Evolutionary conservation across 2,329 filamentous ascomycete species (phyloP).

Genomic region (Colletotrichum sp.): DNA sequence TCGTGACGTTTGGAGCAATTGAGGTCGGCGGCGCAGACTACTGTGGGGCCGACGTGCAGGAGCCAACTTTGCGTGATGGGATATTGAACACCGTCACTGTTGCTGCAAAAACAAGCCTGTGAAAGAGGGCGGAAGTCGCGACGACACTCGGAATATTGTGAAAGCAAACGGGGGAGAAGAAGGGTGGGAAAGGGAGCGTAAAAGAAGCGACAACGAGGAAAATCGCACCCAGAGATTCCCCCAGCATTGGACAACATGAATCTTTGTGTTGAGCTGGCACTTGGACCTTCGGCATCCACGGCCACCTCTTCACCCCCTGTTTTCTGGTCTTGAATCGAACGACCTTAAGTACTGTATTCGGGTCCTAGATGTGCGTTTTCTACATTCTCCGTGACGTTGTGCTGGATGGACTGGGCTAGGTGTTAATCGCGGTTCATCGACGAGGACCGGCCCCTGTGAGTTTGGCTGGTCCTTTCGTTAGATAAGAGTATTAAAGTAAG

Average conservation of each 20-base stretch:
- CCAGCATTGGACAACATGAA: no score
- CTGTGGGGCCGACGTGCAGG: not conserved
- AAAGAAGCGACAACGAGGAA: no score
- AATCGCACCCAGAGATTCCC: no score
- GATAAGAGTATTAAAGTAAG: not conserved
- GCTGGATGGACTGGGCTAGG: not conserved
- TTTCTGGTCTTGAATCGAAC: not conserved
- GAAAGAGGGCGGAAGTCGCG: no score
- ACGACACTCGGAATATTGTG: no score
- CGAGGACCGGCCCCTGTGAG: not conserved
- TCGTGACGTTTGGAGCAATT: slow-evolving; percentile 12
- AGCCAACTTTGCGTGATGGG: no score
- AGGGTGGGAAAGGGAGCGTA: no score
- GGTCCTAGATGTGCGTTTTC: not conserved
- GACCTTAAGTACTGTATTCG: no score
- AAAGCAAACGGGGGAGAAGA: no score
- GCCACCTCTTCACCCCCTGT: not conserved
- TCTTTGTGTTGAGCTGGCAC: no score
- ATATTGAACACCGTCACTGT: no score
- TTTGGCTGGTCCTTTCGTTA: not conserved
- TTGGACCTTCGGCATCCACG: not conserved
- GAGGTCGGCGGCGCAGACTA: slow-evolving; percentile 17
- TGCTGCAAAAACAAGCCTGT: no score
- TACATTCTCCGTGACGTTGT: not conserved
- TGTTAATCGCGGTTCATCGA: not conserved